Base-by-base conservation (phyloP, 495 filamentous ascomycete genomes). In the Neurospora sp. region DNA sequence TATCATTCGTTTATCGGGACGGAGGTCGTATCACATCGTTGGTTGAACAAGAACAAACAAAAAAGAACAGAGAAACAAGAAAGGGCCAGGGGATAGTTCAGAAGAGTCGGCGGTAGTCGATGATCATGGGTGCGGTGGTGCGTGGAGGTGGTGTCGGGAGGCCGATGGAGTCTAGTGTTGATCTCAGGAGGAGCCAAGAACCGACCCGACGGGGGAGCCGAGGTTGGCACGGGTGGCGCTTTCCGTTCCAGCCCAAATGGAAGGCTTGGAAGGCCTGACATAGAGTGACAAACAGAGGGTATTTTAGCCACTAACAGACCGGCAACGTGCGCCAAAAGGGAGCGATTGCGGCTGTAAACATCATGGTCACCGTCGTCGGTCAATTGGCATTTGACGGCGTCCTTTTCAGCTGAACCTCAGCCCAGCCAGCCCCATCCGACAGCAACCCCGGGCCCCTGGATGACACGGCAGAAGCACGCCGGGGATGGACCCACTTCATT, bases 161-260 rank as follows among this genome's bases (percentile, higher is more conserved):
- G 54, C 12, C 54, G 54, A 66, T 66, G 54, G 54, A 66, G 54
- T 66, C 54, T 37, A 66, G 54, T 66, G 54, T 66, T 66, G 54
- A 66, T 66, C 54, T 66, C 54, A 66, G 54, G 54, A 66, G 54
- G 54, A 66, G 54, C 54, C 54, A 62, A 62, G 54, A 62, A 59
- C 10, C 48, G 48, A 59, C 48, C 48, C 12, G 23, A 62, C 54
- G 54, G 54, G 54, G 54, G 69, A 73, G 72, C 72, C 72, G 72
- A 74, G 72, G 72, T 71, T 71, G 66, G 69, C 62, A 41, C 38
- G 62, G 62, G 62, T 37, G 59, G 39, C 27, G 54, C 27, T 18
- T 66, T 6, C 54, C 54, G 54, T 31, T 62, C 54, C 54, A 62
- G 27, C 27, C 54, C 54, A 35, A 35, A 62, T 31, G 54, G 48